Conservation (phyloP, 2,329 filamentous ascomycete species). For the Calonectria pseudoturangicola region DNA sequence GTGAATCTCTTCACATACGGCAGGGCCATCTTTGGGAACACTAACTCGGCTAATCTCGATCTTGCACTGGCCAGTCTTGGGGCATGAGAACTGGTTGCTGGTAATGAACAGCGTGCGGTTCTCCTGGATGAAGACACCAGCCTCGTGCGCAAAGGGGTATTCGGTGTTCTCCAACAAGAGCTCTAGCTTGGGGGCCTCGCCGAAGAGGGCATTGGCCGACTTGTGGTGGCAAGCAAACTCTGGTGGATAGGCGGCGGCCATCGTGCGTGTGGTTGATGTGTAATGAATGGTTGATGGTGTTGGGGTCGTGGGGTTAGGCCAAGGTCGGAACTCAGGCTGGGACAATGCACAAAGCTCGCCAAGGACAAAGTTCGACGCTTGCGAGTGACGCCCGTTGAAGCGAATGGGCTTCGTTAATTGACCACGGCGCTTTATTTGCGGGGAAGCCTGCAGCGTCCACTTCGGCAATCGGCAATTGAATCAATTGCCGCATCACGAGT, state of each 20-base stretch:
- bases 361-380: neutral
- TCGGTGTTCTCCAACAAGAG: constrained; percentile 61
- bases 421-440: constrained; percentile 20
- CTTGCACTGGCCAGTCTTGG: constrained; percentile 46
- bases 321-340: constrained; percentile 12
- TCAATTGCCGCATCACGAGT: constrained; percentile 22
- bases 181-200: constrained; percentile 59
- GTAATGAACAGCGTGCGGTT: constrained; percentile 58
- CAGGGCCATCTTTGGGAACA: constrained; percentile 41
- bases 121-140: constrained; percentile 59
- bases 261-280: neutral
- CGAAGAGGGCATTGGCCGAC: constrained; percentile 55
- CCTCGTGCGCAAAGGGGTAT: constrained; percentile 71
- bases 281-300: neutral
- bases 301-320: constrained; percentile 9
- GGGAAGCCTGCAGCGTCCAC: constrained; percentile 1
- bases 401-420: constrained; percentile 16
- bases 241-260: constrained; percentile 25
- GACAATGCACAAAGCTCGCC: neutral
- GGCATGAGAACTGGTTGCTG: constrained; percentile 57
- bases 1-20: constrained; percentile 58
- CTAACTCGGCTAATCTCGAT: constrained; percentile 57
- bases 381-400: neutral
- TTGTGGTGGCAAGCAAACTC: constrained; percentile 43
- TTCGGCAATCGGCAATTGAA: constrained; percentile 29